Conservation (phyloP, 2,329 filamentous ascomycete genomes). For the Celoporthe dispersa region DNA sequence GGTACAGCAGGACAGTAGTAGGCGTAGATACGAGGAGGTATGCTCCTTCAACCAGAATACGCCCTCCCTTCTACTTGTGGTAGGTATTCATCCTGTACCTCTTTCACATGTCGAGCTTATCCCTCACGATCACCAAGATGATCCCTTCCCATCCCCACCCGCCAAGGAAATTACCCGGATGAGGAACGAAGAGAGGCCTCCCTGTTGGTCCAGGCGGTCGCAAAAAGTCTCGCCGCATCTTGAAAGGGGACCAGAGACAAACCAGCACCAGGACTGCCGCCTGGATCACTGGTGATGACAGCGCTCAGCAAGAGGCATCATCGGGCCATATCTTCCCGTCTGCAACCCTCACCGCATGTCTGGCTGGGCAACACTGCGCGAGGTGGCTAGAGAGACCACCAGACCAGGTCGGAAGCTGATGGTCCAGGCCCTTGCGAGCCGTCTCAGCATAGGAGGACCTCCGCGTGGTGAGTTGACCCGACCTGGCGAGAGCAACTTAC, state of each 20-base stretch:
- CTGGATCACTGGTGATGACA: not conserved
- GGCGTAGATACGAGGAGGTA: not conserved
- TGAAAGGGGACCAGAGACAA: not conserved
- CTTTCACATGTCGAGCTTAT: not conserved
- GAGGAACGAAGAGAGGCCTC: not conserved
- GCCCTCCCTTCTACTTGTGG: not conserved
- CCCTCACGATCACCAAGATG: not conserved
- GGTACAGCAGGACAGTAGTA: not conserved
- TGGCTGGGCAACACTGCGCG: not conserved
- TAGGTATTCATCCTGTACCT: not conserved
- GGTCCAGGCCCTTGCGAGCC: not conserved
- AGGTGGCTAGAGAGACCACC: not conserved
- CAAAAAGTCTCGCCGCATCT: not conserved
- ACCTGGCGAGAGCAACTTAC: not conserved
- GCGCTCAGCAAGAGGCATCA: not conserved
- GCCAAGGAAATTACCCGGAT: not conserved
- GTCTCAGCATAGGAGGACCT: not conserved
- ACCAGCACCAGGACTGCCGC: not conserved
- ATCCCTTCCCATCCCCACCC: not conserved
- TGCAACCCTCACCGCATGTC: constrained; percentile 2
- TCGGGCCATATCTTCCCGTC: not conserved
- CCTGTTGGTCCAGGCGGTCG: not conserved
- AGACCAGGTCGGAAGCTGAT: not conserved
- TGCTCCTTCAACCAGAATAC: not conserved
- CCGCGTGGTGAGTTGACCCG: not conserved